Conservation (phyloP, 2,329 filamentous ascomycete species). For the Pyrenochaeta sp. region DNA sequence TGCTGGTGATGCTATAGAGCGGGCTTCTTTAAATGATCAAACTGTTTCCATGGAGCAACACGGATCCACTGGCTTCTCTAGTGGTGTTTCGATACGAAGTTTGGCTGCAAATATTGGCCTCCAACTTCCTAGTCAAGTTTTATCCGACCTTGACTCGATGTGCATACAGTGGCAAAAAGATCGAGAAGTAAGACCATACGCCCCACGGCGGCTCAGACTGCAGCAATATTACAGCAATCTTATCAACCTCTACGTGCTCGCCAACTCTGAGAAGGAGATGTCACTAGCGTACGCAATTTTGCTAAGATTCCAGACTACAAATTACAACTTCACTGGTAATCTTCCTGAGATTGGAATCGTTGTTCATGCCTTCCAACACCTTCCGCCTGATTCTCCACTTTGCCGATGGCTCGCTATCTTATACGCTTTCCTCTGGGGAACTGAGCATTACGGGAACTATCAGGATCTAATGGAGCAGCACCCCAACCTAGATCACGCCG, state of each 20-base stretch:
- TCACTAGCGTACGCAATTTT: conserved; percentile 15
- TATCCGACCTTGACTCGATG: not conserved
- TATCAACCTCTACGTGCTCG: conserved; percentile 21
- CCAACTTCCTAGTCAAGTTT: too few species aligned
- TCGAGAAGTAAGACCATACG: not conserved
- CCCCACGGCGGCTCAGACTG: not conserved
- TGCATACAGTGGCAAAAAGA: conserved; percentile 1
- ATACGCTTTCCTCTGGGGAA: conserved; percentile 21
- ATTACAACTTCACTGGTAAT: not conserved
- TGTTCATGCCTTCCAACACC: conserved; percentile 11
- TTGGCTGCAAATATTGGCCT: too few species aligned
- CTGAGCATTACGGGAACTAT: conserved; percentile 6
- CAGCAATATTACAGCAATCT: conserved; percentile 23
- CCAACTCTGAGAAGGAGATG: not conserved
- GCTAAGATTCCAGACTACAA: conserved; percentile 23
- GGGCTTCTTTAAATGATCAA: too few species aligned
- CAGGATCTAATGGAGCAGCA: conserved; percentile 5
- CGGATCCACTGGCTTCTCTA: too few species aligned
- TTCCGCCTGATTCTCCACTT: conserved; percentile 12
- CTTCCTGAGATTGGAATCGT: not conserved
- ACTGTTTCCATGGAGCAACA: too few species aligned
- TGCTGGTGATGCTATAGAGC: too few species aligned
- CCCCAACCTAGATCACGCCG: not conserved
- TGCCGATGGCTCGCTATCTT: conserved; percentile 27
- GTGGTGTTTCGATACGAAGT: too few species aligned